These are phyloP conservation scores for Protomyces lactucae-debilis DNA, from an alignment of 1,139 yeast species.

Conservation along the genomic window DNA sequence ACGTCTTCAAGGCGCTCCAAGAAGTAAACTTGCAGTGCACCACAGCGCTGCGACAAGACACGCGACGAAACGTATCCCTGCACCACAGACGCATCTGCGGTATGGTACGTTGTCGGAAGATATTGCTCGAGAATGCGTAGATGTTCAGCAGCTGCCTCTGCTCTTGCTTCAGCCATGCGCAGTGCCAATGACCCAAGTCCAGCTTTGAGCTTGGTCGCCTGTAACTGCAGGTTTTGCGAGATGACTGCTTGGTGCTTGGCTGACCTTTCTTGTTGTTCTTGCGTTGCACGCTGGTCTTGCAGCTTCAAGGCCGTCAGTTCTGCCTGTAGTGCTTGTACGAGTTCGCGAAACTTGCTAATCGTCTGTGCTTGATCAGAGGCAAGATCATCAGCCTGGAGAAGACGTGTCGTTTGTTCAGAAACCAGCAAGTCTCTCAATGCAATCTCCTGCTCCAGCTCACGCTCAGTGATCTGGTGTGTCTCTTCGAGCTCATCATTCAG, in stretches of 20 bases:
- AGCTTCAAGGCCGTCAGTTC: slow-evolving; percentile 36
- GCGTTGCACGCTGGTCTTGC: slow-evolving; percentile 31
- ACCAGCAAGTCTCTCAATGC: slow-evolving; percentile 29
- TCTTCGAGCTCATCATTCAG: slow-evolving; percentile 62
- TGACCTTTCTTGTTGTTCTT: slow-evolving; percentile 32
- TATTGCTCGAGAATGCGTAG: slow-evolving; percentile 35
- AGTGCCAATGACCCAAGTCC: slow-evolving; percentile 37
- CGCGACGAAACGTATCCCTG: background rate
- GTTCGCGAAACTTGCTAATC: slow-evolving; percentile 37
- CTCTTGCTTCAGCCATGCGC: slow-evolving; percentile 36
- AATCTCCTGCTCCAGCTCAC: slow-evolving; percentile 51
- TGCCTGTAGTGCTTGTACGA: slow-evolving; percentile 37
- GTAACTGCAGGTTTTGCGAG: slow-evolving; percentile 37
- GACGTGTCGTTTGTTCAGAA: slow-evolving; percentile 32
- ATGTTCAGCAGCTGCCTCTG: slow-evolving; percentile 37
- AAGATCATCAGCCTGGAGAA: slow-evolving; percentile 26
- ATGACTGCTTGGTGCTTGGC: slow-evolving; percentile 34
- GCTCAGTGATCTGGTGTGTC: slow-evolving; percentile 52
- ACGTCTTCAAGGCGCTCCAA: background rate
- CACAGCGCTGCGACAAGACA: background rate
- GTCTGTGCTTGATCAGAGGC: slow-evolving; percentile 36
- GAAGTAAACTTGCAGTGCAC: background rate
- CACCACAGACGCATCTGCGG: background rate
- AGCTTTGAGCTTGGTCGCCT: slow-evolving; percentile 34
- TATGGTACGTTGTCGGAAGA: slow-evolving; percentile 27